Evolutionary conservation across 2,329 filamentous ascomycete genomes (phyloP).

Genomic region (Scedosporium dehoogii): DNA sequence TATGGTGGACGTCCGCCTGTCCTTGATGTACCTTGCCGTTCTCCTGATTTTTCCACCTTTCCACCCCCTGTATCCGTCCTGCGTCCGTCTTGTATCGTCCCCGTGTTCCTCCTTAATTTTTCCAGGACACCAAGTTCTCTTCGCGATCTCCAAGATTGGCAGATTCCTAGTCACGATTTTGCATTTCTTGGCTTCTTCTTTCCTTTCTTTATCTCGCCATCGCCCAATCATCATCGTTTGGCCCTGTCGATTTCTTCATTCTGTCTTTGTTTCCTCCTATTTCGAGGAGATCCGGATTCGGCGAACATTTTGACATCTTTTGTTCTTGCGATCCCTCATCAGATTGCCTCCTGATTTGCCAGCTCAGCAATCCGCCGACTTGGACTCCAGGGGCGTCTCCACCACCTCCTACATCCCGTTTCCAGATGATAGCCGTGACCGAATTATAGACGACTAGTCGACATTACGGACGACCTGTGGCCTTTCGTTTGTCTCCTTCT

Average conservation of each 20-base stretch:
- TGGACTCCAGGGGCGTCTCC: not conserved
- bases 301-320: not conserved
- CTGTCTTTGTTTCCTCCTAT: not conserved
- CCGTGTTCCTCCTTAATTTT: not conserved
- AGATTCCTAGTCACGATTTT: not conserved
- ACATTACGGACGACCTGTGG: not conserved
- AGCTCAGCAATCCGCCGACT: not conserved
- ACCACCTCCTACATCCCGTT: not conserved
- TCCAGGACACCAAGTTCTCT: not conserved
- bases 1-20: too few relatives aligned
- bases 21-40: not conserved
- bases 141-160: not conserved
- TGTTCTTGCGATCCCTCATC: not conserved
- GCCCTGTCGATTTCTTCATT: not conserved
- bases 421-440: not conserved
- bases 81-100: not conserved
- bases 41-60: slow-evolving; percentile 1
- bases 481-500: not conserved
- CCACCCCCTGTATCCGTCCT: not conserved
- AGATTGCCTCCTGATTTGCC: not conserved
- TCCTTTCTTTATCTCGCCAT: not conserved
- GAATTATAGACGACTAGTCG: not conserved
- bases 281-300: not conserved
- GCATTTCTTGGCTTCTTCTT: not conserved
- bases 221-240: not conserved